Conservation (phyloP, 352 stramenopile species). For the Thraustochytrium sp. region DNA sequence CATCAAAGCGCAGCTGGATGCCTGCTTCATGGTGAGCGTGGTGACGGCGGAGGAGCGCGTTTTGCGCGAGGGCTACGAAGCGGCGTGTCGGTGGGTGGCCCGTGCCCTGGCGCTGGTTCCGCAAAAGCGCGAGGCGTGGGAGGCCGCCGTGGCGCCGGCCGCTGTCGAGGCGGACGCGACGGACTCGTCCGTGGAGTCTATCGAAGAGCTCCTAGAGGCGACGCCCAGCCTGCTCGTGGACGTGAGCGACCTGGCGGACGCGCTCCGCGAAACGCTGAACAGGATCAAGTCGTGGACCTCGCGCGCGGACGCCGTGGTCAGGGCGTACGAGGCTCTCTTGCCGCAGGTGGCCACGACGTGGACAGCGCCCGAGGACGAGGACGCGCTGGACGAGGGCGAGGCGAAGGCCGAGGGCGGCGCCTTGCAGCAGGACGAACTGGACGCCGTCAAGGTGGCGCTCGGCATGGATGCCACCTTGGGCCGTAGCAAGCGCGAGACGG, state of each 20-base stretch:
- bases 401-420: background rate
- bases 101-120: background rate
- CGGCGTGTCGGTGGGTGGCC: background rate
- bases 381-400: background rate
- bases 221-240: background rate
- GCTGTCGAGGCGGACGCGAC: background rate
- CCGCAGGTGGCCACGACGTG: background rate
- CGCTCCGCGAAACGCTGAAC: background rate
- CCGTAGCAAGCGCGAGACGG: background rate
- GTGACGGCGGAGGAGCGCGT: background rate
- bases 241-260: background rate
- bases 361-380: background rate
- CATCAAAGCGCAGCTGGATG: background rate
- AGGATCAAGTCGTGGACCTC: background rate
- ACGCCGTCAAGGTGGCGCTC: background rate
- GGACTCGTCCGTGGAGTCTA: background rate
- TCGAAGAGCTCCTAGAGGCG: background rate
- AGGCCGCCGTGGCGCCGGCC: background rate
- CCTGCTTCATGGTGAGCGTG: background rate
- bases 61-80: background rate
- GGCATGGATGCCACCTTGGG: background rate
- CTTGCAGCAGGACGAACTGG: background rate
- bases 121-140: background rate
- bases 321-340: background rate
- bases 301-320: background rate